Base-by-base conservation (phyloP, 2,329 filamentous ascomycete genomes). In the Curvularia verruculosa region DNA sequence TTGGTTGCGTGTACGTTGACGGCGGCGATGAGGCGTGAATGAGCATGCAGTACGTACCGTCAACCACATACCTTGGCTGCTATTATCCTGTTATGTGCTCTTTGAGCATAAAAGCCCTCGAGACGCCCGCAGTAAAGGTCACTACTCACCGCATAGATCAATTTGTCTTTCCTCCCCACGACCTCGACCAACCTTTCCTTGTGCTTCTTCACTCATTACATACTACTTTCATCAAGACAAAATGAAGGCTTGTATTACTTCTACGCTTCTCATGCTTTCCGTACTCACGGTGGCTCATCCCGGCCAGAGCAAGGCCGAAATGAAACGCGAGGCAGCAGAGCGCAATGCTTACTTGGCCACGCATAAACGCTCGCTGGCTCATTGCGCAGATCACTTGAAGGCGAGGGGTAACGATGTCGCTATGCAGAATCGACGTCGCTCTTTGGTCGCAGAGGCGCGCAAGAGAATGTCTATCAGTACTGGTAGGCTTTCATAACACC, bases 401-500 rank as follows among this genome's bases (percentile, higher is more conserved):
- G 44, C 44, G 18, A 31, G 28, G 18, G 44, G 44, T 34, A 46
- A 46, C 13, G 28, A 46, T 46, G 28, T 46, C 12, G 44, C 44
- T 2, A 46, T 46, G 44, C 44, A 46, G 18, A 34, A 76, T 57
- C 78, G 80, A 37, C 78, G 80, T 49, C 75, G 71, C 26, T 71
- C 76, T 34, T 70, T 71, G 37, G 76, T 79, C 29, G 70, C 77
- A 56, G 67, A 72, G 36, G 66, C 81, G 49, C 76, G 79, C 41
- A 58, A 76, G 61, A 77, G 77, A 71, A 72, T 76, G 19, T 58
- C 65, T 24, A 70, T 70, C n/a, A 58, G 28, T 10, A 10, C 44
- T 21, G 18, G 28, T 40, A 37, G 15, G n/a, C n/a, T 23, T 43
- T 12, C n/a, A 43, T 21, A 13, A 28, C 7, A 26, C 6, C 13